Percentiles rank a stretch among this genome's conserved stretches.
Conservation (phyloP, 2,329 filamentous ascomycete species). For the Chaetomium strumarium region DNA sequence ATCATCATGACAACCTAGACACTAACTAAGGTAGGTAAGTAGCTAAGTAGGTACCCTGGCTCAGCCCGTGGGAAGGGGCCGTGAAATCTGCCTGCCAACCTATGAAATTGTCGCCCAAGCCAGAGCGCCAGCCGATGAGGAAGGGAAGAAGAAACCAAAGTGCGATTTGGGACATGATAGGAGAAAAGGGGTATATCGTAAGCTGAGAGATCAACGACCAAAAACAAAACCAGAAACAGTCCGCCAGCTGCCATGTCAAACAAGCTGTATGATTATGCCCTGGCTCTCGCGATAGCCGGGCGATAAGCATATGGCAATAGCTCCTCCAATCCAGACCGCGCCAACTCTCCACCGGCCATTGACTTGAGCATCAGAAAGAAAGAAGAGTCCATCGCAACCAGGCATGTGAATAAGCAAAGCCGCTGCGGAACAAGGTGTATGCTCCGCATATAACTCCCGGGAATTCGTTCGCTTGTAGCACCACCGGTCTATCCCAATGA, state of each 20-base stretch:
- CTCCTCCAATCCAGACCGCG: background rate
- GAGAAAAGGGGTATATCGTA: slow-evolving; percentile 10
- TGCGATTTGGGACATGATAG: background rate
- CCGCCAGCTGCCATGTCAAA: background rate
- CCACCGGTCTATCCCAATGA: slow-evolving; percentile 11
- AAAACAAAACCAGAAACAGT: slow-evolving; percentile 1
- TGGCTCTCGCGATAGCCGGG: too few relatives aligned
- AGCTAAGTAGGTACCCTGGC: too few relatives aligned
- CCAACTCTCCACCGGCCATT: slow-evolving; percentile 2
- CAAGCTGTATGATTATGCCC: background rate
- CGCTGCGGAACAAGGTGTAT: background rate
- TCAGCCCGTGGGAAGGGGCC: background rate
- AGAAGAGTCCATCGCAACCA: background rate
- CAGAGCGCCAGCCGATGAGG: background rate
- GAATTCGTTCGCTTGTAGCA: slow-evolving; percentile 2
- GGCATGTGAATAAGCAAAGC: background rate
- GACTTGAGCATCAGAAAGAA: background rate
- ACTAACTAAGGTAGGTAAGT: too few relatives aligned
- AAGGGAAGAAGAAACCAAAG: background rate
- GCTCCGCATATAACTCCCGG: slow-evolving; percentile 1
- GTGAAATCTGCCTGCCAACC: slow-evolving; percentile 4
- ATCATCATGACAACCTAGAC: too few relatives aligned
- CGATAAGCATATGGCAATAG: background rate
- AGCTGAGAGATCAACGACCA: background rate
- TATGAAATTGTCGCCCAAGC: background rate